phyloP scores from a whole-genome alignment of 2,329 filamentous ascomycete species.

The Cyphellophora europaea region DNA sequence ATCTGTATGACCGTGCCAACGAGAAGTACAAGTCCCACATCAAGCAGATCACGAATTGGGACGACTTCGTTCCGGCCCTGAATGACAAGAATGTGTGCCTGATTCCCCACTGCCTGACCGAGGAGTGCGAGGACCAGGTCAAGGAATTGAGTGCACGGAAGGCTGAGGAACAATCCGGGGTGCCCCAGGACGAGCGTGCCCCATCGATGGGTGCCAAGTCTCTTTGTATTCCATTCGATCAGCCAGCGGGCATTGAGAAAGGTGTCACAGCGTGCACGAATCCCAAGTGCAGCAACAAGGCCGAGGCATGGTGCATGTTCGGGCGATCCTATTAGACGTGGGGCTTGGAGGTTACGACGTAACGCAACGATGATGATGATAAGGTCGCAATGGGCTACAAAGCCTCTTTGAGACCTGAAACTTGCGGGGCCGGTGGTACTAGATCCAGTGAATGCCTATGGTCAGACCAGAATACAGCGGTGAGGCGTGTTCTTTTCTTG shows the following conservation, averaged over 20 bases:
- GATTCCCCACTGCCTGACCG: constrained; percentile 79
- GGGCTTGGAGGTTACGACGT: no score
- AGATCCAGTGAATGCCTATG: no score
- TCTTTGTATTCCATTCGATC: constrained; percentile 72
- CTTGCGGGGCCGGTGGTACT: no score
- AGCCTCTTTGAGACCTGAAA: no score
- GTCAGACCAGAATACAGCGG: no score
- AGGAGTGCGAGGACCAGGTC: constrained; percentile 84
- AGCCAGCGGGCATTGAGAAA: constrained; percentile 68
- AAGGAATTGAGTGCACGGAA: constrained; percentile 83
- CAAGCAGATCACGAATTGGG: constrained; percentile 74
- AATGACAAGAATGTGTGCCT: constrained; percentile 88
- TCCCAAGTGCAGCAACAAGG: constrained; percentile 68
- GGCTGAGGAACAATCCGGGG: constrained; percentile 50
- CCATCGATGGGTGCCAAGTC: constrained; percentile 70
- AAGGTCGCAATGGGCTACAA: no score
- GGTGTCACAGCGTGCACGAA: constrained; percentile 88
- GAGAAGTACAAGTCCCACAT: constrained; percentile 71
- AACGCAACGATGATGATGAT: no score
- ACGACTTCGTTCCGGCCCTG: constrained; percentile 79
- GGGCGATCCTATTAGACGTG: constrained; percentile 44
- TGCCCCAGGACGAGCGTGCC: constrained; percentile 62
- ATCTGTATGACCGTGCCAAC: constrained; percentile 71
- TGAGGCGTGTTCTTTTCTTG: no score
- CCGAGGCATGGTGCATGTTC: constrained; percentile 88